phyloP scores from a whole-genome alignment of 495 filamentous ascomycete species.

The Clohesyomyces aquaticus region DNA sequence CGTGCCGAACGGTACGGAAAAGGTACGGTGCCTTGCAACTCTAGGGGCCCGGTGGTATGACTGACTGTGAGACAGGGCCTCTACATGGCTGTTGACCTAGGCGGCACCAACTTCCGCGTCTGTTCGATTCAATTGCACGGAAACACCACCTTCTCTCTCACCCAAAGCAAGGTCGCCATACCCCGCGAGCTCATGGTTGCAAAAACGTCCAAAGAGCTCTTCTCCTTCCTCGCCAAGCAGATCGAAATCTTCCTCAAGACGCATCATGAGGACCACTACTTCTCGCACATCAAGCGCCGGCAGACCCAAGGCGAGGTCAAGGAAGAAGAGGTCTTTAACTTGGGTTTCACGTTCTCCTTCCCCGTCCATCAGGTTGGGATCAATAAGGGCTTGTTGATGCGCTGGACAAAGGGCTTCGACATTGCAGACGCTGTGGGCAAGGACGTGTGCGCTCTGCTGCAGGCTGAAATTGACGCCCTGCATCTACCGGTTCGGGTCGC shows the following conservation, averaged over 20 bases:
- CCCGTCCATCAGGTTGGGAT: conserved; percentile 92
- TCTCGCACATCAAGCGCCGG: conserved; percentile 65
- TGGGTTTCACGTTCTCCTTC: conserved; percentile 98
- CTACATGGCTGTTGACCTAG: conserved; percentile 94
- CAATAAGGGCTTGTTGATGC: conserved; percentile 87
- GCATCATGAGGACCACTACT: conserved; percentile 90
- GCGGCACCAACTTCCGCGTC: conserved; percentile 97
- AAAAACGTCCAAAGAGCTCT: conserved; percentile 82
- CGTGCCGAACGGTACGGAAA: conserved; percentile 96
- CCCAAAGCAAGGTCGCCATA: conserved; percentile 88
- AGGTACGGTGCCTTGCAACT: conserved; percentile 56
- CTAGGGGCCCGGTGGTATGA: conserved; percentile 1
- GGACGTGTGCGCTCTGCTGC: conserved; percentile 89
- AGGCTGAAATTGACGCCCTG: conserved; percentile 87
- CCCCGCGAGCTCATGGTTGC: conserved; percentile 89
- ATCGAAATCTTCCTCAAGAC: conserved; percentile 82
- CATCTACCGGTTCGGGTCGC: conserved; percentile 88
- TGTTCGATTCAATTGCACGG: conserved; percentile 92
- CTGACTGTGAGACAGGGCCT: conserved; percentile 65
- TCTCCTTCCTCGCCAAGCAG: conserved; percentile 89
- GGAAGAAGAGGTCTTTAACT: conserved; percentile 77
- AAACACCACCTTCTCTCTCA: conserved; percentile 88
- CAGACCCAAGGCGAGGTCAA: conserved; percentile 58
- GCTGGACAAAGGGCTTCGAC: conserved; percentile 99
- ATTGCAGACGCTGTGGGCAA: conserved; percentile 90